Evolutionary conservation across 2,329 filamentous ascomycete genomes (phyloP).

Genomic region (Fusarium sp.): DNA sequence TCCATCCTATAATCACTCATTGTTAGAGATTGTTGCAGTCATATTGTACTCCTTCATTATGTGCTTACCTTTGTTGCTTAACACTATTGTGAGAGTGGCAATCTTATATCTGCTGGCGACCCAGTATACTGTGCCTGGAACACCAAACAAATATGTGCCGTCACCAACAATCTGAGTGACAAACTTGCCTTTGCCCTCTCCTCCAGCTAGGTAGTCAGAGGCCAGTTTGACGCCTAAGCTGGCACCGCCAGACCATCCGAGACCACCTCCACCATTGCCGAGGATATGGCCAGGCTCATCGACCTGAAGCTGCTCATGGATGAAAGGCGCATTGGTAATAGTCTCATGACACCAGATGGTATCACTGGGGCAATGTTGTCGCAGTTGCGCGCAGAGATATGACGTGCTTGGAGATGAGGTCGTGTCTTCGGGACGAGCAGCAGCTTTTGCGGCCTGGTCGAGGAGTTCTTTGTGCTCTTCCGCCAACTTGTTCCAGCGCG

Average conservation of each 20-base stretch:
- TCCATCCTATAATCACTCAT: conserved; percentile 50
- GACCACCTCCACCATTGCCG: conserved; percentile 78
- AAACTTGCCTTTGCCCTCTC: conserved; percentile 46
- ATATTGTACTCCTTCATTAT: rapidly evolving
- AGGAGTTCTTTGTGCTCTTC: not conserved
- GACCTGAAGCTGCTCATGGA: conserved; percentile 74
- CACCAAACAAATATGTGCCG: conserved; percentile 58
- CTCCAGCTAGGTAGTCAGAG: conserved; percentile 38
- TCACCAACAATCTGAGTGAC: conserved; percentile 60
- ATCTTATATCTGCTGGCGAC: conserved; percentile 56
- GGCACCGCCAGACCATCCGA: conserved; percentile 79
- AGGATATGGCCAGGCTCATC: conserved; percentile 75
- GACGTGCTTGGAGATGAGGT: not conserved
- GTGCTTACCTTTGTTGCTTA: conserved; percentile 56
- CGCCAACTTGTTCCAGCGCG: not conserved
- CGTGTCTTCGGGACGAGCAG: not conserved
- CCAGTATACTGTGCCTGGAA: conserved; percentile 60
- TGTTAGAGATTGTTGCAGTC: not conserved
- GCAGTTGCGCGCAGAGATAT: not conserved
- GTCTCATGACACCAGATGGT: conserved; percentile 79
- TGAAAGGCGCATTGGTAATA: conserved; percentile 71
- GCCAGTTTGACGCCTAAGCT: conserved; percentile 74
- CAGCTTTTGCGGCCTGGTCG: not conserved
- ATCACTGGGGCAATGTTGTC: conserved; percentile 41
- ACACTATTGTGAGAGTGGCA: conserved; percentile 56